Evolutionary conservation across 345 rosid species (phyloP), one percentile per base, ranked within the genome.

Genomic region (Aurinia saxatilis): DNA sequence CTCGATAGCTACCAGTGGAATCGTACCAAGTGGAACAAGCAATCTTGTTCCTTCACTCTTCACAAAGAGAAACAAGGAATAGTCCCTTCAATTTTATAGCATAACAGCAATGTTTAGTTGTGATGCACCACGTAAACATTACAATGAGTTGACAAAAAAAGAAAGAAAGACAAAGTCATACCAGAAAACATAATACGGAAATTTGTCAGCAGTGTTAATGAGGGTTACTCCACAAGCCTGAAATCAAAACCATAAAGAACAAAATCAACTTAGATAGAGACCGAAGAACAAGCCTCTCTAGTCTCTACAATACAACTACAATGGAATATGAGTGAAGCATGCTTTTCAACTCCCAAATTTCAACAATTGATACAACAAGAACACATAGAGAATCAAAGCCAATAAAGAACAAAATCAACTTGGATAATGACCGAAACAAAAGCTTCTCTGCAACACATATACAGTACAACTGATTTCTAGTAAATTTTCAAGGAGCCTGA

Each of bases 101-200:
- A 60, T 10, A 58, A 30, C 23, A 3, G 44, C 50, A 31, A 31
- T 41, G 19, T n/a, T 14, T 31, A 61, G 5, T 6, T 48, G 36
- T 47, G 71, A 47, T 47, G 31, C 67, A 63, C 41, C 50, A 36
- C 36, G 27, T 16, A 54, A 31, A 35, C 59, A 60, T 11, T 44
- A 15, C 45, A 29, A 33, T 8, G 29, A n/a, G 12, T 45, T 53
- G 66, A 49, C 40, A 48, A 27, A 56, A 48, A 46, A 13, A 37
- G 52, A 48, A 62, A 6, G 17, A 35, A 31, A 18, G 56, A 38
- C n/a, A n/a, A 36, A 18, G 31, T 75, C 95, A 79, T 70, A 93
- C 99, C 85, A 93, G n/a, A 62, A 78, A 93, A 93, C 60, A 93
- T 80, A 72, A 90, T 78, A 53, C 99, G 97, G 67, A 84, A 93